These are phyloP conservation scores for Iris pallida DNA, from an alignment of 116 monocot species.

Conservation along the genomic window DNA sequence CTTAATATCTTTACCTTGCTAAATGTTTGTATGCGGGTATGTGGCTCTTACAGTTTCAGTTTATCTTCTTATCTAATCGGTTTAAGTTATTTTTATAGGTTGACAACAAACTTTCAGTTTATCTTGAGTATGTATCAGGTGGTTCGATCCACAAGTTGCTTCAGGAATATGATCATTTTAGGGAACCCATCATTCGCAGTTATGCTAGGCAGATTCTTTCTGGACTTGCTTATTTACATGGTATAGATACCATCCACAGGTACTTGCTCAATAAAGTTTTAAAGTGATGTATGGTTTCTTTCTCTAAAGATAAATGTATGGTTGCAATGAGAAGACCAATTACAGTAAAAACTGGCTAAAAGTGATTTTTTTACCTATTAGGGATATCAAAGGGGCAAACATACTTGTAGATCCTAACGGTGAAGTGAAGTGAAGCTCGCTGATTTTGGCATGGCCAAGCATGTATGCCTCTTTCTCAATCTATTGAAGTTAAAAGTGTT, in stretches of 20 bases:
- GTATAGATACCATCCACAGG: constrained; percentile 68
- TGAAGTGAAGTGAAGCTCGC: constrained; percentile 87
- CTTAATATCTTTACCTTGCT: no score
- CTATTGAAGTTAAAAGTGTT: no score
- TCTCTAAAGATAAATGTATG: background rate
- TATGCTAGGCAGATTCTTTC: constrained; percentile 74
- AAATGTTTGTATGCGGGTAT: no score
- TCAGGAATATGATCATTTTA: constrained; percentile 73
- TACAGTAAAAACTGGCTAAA: background rate
- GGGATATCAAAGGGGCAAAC: constrained; percentile 95
- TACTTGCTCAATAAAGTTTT: constrained; percentile 8
- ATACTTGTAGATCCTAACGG: constrained; percentile 90
- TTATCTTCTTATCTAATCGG: background rate
- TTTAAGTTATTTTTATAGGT: constrained; percentile 27
- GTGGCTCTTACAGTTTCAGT: no score
- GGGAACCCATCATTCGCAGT: constrained; percentile 63
- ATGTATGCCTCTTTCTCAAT: constrained; percentile 38
- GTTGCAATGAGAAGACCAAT: background rate
- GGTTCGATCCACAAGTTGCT: constrained; percentile 80
- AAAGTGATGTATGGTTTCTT: background rate
- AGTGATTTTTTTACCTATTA: constrained; percentile 15
- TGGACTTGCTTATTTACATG: constrained; percentile 83
- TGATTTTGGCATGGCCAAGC: constrained; percentile 98
- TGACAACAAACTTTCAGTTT: constrained; percentile 67
- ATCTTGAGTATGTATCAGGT: constrained; percentile 87